Evolutionary conservation across 805 yeast genomes (phyloP).

Genomic region (Candida fluviatilis): DNA sequence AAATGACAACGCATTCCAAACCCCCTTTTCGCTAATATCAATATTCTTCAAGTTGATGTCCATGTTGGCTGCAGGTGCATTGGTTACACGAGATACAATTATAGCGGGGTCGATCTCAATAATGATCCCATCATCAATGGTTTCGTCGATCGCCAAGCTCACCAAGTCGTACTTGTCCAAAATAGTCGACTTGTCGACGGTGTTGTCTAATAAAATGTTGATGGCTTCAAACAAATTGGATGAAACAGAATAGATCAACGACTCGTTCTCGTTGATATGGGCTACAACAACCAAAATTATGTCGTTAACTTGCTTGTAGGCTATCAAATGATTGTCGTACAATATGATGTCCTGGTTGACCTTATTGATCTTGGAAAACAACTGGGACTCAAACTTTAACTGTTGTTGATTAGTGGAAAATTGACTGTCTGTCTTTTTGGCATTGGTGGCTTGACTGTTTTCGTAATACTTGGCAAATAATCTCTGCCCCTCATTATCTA

Average conservation of each 20-base stretch:
- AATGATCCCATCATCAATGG: conserved; percentile 89
- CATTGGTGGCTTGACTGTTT: conserved; percentile 1
- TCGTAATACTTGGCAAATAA: conserved; percentile 81
- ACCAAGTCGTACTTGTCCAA: conserved; percentile 84
- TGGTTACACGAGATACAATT: conserved; percentile 88
- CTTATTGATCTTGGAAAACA: conserved; percentile 75
- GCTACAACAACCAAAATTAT: conserved; percentile 69
- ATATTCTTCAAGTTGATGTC: conserved; percentile 48
- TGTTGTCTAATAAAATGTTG: conserved; percentile 64
- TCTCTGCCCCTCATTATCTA: conserved; percentile 79
- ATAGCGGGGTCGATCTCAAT: conserved; percentile 85
- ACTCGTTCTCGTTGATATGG: conserved; percentile 78
- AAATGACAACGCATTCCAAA: conserved; percentile 81
- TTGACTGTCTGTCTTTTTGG: conserved; percentile 21
- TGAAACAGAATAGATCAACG: conserved; percentile 68
- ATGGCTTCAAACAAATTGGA: conserved; percentile 78
- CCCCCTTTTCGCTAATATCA: conserved; percentile 69
- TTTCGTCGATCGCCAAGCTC: conserved; percentile 83
- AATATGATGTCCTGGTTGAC: conserved; percentile 76
- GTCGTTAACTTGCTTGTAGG: conserved; percentile 85
- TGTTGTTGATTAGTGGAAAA: conserved; percentile 57
- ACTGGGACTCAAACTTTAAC: conserved; percentile 65
- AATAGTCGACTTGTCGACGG: conserved; percentile 74
- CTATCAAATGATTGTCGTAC: conserved; percentile 72
- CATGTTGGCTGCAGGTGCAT: conserved; percentile 52